Percentiles rank a stretch among this genome's conserved stretches.
phyloP scores from a whole-genome alignment of 805 yeast species.

The Schizosaccharomyces cryophilus region DNA sequence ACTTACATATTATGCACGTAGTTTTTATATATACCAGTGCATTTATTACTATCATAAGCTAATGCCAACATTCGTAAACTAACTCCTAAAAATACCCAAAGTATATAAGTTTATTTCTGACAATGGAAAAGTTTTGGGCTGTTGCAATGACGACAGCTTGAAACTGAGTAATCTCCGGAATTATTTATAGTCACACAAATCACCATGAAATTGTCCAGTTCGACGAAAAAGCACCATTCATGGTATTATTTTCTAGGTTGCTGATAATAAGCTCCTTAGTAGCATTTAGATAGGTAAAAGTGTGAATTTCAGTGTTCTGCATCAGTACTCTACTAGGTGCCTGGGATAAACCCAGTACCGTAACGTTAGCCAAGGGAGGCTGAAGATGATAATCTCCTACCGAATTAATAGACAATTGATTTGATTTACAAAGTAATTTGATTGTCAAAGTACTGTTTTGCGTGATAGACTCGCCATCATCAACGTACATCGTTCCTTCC shows the following conservation, averaged over 20 bases:
- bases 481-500: constrained; percentile 32
- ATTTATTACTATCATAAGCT: too few species aligned
- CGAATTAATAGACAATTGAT: not conserved
- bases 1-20: too few species aligned
- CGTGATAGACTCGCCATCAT: constrained; percentile 39
- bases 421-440: not conserved
- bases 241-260: not conserved
- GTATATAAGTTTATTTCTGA: too few species aligned
- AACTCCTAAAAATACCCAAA: too few species aligned
- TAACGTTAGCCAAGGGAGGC: constrained; percentile 1
- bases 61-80: too few species aligned
- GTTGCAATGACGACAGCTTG: too few species aligned
- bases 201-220: constrained; percentile 1
- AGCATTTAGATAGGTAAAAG: not conserved
- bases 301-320: not conserved
- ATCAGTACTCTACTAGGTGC: constrained; percentile 1
- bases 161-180: not conserved
- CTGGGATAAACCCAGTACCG: constrained; percentile 3
- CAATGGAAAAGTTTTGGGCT: too few species aligned
- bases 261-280: not conserved
- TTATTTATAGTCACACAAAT: too few species aligned
- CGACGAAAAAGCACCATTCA: not conserved
- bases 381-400: not conserved
- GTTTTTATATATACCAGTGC: not conserved
- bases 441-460: not conserved